These are phyloP conservation scores for Nakaseomyces nivariensis DNA, from an alignment of 1,139 yeast genomes.

Conservation along the genomic window DNA sequence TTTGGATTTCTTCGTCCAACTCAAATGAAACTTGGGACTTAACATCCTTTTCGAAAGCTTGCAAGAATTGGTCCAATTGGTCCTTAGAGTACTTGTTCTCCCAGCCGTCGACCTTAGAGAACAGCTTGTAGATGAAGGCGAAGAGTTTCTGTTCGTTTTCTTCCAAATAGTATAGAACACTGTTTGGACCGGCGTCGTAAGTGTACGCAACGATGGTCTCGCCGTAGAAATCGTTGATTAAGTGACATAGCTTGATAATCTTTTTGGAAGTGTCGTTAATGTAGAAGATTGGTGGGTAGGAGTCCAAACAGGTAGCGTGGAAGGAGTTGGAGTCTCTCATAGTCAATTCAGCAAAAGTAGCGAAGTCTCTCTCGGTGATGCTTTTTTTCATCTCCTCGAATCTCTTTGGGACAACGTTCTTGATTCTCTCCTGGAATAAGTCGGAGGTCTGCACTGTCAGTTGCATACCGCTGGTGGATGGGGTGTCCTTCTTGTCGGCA, in stretches of 20 bases:
- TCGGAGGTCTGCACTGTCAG: constrained; percentile 82
- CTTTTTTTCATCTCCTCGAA: constrained; percentile 73
- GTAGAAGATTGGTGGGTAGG: constrained; percentile 91
- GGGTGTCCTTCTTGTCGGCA: constrained; percentile 88
- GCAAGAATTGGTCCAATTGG: constrained; percentile 23
- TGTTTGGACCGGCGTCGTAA: constrained; percentile 98
- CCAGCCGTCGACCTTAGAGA: constrained; percentile 66
- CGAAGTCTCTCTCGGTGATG: constrained; percentile 61
- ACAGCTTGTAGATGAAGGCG: constrained; percentile 46
- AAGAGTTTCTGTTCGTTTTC: constrained; percentile 61
- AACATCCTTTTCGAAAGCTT: constrained; percentile 32
- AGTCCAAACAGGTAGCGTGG: constrained; percentile 94
- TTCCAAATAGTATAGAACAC: constrained; percentile 80
- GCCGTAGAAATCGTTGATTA: constrained; percentile 59
- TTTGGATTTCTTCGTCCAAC: constrained; percentile 44
- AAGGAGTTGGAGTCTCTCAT: constrained; percentile 95
- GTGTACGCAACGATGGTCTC: constrained; percentile 84
- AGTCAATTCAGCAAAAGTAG: constrained; percentile 74
- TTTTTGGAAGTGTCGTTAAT: constrained; percentile 90
- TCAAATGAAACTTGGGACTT: constrained; percentile 30
- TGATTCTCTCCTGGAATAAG: constrained; percentile 68
- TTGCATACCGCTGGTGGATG: constrained; percentile 96
- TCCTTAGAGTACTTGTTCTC: constrained; percentile 32
- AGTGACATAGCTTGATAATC: constrained; percentile 72
- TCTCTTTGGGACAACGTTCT: constrained; percentile 74